Base-by-base conservation (phyloP, 129 eudicot genomes). In the Deinandra increscens region DNA sequence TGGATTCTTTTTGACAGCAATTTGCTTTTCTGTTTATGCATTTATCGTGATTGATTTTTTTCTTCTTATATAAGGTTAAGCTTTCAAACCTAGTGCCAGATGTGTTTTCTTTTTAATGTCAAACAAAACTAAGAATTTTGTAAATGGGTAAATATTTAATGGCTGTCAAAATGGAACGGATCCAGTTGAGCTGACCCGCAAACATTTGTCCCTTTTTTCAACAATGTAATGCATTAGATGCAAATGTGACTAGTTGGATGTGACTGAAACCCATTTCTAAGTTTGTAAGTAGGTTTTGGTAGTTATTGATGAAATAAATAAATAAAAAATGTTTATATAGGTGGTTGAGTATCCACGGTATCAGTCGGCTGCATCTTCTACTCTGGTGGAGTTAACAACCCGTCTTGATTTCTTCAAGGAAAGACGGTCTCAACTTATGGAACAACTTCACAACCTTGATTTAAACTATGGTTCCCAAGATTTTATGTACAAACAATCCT, bases 381-480 rank as follows among this genome's bases (percentile, higher is more conserved):
- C 97, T 29, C 83, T 91, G 83, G 95, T 88, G 5, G 97, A 91
- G 61, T 71, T 91, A 70, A 91, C 98, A 13, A 82, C 95, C 9
- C 96, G 98, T 39, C 96, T 91, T 49, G 98, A 91, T 68, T 91
- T 88, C 86, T 91, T 91, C 71, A 91, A 91, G 82, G 98, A 91
- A 46, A 78, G 98, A 12, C 89, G 96, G 33, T 86, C 96, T 15
- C 97, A 91, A 72, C 85, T 91, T 53, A 88, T 91, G 96, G 97
- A 91, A 74, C 97, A 91, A 79, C 96, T 91, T 64, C 97, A 88
- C 77, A 85, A 76, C 86, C 84, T 91, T 13, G 97, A 91, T 66
- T 55, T 88, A 67, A 91, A 91, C 77, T 75, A 88, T 18, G 88
- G 86, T n/a, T 75, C 87, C 11, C 96, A 80, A 34, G 93, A 91